Conservation (phyloP, 352 stramenopile species). For the Pythium plurisporium region DNA sequence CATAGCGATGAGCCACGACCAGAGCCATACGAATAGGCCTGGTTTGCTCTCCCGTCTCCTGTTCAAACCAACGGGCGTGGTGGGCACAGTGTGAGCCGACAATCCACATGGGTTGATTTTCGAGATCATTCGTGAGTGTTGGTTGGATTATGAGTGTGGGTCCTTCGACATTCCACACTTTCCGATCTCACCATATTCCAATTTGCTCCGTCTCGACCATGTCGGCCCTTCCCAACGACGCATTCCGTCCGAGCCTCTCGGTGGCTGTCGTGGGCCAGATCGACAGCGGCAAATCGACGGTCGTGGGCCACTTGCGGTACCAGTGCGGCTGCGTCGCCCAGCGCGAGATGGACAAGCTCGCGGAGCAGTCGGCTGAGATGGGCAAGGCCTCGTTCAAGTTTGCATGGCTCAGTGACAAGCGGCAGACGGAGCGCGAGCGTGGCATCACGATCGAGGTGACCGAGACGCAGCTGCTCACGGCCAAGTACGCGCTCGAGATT, state of each 20-base stretch:
- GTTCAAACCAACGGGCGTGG: too few relatives aligned
- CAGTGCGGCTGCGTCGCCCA: slow-evolving; percentile 97
- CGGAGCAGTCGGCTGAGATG: slow-evolving; percentile 94
- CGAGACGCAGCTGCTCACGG: neutral
- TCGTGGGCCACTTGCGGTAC: slow-evolving; percentile 97
- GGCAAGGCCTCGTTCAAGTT: slow-evolving; percentile 98
- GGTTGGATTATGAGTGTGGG: neutral
- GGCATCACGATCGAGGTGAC: slow-evolving; percentile 70
- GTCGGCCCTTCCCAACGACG: neutral
- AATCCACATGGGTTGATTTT: too few relatives aligned
- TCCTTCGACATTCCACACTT: neutral
- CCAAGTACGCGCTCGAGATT: neutral
- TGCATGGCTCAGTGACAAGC: slow-evolving; percentile 97
- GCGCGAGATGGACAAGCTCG: slow-evolving; percentile 96
- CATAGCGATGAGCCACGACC: too few relatives aligned
- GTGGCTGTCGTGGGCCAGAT: slow-evolving; percentile 94
- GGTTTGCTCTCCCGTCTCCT: too few relatives aligned
- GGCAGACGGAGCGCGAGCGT: slow-evolving; percentile 95
- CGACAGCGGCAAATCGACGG: slow-evolving; percentile 98
- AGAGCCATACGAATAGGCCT: too few relatives aligned
- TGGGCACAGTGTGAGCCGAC: too few relatives aligned
- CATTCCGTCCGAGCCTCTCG: slow-evolving; percentile 37
- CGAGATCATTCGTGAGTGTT: neutral
- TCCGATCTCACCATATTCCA: neutral
- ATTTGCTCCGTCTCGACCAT: neutral